Conservation (phyloP, 306 rosid genomes). For the Prunus davidiana region DNA sequence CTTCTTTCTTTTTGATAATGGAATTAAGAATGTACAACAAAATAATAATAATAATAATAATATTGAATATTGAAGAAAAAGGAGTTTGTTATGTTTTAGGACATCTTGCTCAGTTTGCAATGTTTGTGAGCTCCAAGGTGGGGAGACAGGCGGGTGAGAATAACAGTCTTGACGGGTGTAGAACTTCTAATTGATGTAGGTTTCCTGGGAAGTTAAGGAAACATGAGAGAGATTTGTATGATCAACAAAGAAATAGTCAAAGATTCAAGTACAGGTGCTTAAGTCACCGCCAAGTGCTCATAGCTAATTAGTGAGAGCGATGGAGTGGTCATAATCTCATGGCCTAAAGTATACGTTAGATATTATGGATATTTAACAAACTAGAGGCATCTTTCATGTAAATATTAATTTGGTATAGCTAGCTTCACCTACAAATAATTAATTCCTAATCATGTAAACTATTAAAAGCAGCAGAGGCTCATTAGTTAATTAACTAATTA, state of each 20-base stretch:
- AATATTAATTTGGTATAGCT: not conserved
- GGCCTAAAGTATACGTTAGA: not conserved
- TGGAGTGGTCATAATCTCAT: not conserved
- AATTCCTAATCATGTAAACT: not conserved
- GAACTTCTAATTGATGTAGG: conserved; percentile 7
- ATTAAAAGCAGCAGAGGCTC: not conserved
- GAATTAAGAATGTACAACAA: not conserved
- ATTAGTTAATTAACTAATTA: not conserved
- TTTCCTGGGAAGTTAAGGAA: conserved; percentile 53
- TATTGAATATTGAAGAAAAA: not conserved
- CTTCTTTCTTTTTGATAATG: no score
- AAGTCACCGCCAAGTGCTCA: conserved; percentile 14
- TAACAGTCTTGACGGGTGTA: not conserved
- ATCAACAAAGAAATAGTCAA: conserved; percentile 41
- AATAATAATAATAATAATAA: not conserved
- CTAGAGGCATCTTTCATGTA: not conserved
- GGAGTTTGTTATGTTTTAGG: not conserved
- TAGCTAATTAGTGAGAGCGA: not conserved
- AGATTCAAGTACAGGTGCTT: conserved; percentile 5
- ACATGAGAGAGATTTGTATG: conserved; percentile 14
- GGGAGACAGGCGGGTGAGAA: conserved; percentile 1
- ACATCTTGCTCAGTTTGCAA: not conserved
- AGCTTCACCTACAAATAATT: not conserved
- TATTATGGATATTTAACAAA: not conserved
- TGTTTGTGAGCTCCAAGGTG: not conserved